Percentiles rank a stretch among this genome's conserved stretches.
These are phyloP conservation scores for Phylloporus rhodoxanthus DNA, from an alignment of 768 basidiomycete genomes.

Conservation along the genomic window DNA sequence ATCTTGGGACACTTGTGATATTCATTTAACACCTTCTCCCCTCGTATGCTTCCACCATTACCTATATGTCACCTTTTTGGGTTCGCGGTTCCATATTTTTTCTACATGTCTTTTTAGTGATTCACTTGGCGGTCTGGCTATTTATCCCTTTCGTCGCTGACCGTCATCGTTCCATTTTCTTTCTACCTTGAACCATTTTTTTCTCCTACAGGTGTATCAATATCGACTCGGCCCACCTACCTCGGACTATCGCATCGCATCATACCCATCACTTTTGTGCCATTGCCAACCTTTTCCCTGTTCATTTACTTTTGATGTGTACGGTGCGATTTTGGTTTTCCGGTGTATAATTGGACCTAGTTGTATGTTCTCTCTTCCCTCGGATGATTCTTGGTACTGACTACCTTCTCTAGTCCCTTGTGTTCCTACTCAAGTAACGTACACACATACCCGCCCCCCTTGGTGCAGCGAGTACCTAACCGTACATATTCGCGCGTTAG, in stretches of 20 bases:
- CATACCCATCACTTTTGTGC: slow-evolving; percentile 26
- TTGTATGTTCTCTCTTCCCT: slow-evolving; percentile 11
- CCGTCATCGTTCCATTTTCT: neutral
- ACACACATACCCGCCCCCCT: slow-evolving; percentile 25
- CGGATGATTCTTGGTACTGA: slow-evolving; percentile 8
- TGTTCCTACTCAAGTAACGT: slow-evolving; percentile 24
- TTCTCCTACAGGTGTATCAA: slow-evolving; percentile 25
- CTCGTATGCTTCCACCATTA: slow-evolving; percentile 11
- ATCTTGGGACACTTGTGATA: slow-evolving; percentile 33
- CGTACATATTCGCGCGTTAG: slow-evolving; percentile 19
- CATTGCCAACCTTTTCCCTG: slow-evolving; percentile 11
- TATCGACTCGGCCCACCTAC: slow-evolving; percentile 25
- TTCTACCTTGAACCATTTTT: neutral
- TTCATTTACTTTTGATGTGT: slow-evolving; percentile 18
- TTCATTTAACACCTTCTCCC: slow-evolving; percentile 13
- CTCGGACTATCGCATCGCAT: slow-evolving; percentile 31
- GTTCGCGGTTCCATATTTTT: slow-evolving; percentile 19
- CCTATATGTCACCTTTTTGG: slow-evolving; percentile 19
- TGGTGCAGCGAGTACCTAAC: slow-evolving; percentile 18
- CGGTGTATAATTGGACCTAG: slow-evolving; percentile 24
- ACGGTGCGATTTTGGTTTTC: slow-evolving; percentile 33
- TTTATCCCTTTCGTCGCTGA: slow-evolving; percentile 13
- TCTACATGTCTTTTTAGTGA: slow-evolving; percentile 26
- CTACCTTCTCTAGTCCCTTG: slow-evolving; percentile 12
- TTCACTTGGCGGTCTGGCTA: slow-evolving; percentile 14